phyloP scores from a whole-genome alignment of 192 early-diverging fungal genomes.

The Linnemannia elongata region DNA sequence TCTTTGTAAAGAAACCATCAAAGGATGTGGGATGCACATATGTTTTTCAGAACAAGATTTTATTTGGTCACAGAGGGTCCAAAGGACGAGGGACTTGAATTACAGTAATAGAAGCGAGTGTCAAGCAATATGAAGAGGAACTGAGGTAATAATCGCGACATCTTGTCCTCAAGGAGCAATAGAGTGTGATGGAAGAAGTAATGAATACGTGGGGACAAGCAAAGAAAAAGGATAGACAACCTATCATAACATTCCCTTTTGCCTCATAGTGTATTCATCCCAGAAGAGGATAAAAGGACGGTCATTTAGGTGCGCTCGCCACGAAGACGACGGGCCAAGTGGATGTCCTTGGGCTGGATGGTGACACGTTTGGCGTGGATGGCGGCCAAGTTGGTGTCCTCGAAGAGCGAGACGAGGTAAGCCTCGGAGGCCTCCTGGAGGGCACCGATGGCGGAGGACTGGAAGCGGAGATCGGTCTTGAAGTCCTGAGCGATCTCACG shows the following conservation, averaged over 20 bases:
- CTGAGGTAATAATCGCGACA: neutral
- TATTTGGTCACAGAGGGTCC: neutral
- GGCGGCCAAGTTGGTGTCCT: conserved; percentile 99
- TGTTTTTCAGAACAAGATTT: neutral
- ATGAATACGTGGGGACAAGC: no score
- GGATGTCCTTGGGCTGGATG: conserved; percentile 99
- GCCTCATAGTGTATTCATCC: conserved; percentile 84
- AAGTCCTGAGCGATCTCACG: conserved; percentile 99
- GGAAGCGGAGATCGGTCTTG: conserved; percentile 99
- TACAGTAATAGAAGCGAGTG: neutral
- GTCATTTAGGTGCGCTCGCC: conserved; percentile 84
- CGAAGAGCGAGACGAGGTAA: conserved; percentile 90
- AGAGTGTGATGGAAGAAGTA: no score
- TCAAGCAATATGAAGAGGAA: neutral
- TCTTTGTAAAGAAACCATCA: neutral
- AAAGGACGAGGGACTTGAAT: neutral
- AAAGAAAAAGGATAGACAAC: neutral
- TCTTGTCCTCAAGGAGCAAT: neutral
- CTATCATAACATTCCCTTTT: conserved; percentile 81
- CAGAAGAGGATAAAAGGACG: neutral
- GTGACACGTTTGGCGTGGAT: conserved; percentile 99
- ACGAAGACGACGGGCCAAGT: conserved; percentile 96
- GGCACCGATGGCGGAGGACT: conserved; percentile 98
- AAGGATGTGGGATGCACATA: neutral
- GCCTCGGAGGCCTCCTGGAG: conserved; percentile 99